Evolutionary conservation across 1,284 basidiomycete species (phyloP).

Genomic region (Paramarasmius palmivorus): DNA sequence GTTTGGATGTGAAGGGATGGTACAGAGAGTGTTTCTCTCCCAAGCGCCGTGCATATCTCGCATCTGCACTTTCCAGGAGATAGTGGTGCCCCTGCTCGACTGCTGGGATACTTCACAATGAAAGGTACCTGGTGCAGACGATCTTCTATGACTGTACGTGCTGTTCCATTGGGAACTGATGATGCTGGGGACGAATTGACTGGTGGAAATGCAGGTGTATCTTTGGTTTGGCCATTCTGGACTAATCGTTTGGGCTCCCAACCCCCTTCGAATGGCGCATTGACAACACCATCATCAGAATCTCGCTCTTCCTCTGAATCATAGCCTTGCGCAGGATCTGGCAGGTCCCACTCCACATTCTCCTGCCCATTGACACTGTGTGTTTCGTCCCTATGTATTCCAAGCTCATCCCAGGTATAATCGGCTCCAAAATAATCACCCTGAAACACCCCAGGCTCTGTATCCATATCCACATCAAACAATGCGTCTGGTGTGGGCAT

Average conservation of each 20-base stretch:
- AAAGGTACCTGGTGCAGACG: background rate
- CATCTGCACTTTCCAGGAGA: background rate
- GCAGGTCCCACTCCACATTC: no score
- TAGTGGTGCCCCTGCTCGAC: background rate
- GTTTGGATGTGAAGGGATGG: constrained; percentile 1
- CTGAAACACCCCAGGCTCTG: no score
- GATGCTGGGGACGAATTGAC: no score
- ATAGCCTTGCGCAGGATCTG: no score
- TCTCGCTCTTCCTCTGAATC: no score
- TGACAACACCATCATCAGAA: background rate
- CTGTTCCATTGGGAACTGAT: background rate
- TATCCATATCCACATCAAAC: no score
- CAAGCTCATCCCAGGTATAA: background rate
- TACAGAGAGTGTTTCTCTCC: background rate
- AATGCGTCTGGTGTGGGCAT: no score
- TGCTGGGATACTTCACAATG: background rate
- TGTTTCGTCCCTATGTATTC: background rate
- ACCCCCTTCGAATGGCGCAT: background rate
- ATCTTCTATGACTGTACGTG: background rate
- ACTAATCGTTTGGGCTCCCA: background rate
- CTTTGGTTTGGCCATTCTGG: background rate
- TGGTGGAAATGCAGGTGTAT: background rate
- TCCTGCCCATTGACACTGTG: background rate
- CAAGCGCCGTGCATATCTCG: background rate
- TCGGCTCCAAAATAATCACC: background rate